Conservation (phyloP, 805 yeast species). For the Ogataea trehaloabstinens region DNA sequence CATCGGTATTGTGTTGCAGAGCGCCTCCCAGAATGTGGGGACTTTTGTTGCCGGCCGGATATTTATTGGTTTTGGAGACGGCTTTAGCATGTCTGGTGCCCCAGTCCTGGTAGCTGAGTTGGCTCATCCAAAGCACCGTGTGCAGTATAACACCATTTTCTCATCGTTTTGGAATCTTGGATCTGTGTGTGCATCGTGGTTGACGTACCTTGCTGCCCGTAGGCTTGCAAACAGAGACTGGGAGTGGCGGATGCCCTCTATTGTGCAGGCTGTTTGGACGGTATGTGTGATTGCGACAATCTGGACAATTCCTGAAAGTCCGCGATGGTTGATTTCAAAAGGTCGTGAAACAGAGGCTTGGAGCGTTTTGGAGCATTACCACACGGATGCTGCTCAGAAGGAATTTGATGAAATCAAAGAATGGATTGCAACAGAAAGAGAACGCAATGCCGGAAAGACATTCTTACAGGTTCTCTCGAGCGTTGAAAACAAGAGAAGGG, state of each 20-base stretch:
- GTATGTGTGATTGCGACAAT: background rate
- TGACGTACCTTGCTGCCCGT: slow-evolving; percentile 38
- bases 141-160: slow-evolving; percentile 36
- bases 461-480: background rate
- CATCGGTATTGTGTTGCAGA: slow-evolving; percentile 51
- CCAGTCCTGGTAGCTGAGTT: slow-evolving; percentile 48
- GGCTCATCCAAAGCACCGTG: slow-evolving; percentile 42
- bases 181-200: slow-evolving; percentile 42
- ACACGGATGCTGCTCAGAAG: slow-evolving; percentile 2
- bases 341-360: slow-evolving; percentile 36
- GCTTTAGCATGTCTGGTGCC: slow-evolving; percentile 39
- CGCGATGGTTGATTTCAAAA: slow-evolving; percentile 35
- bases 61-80: slow-evolving; percentile 44
- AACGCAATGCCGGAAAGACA: background rate
- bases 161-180: slow-evolving; percentile 45
- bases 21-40: slow-evolving; percentile 24
- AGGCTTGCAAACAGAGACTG: slow-evolving; percentile 33
- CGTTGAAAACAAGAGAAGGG: background rate
- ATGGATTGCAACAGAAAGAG: slow-evolving; percentile 1
- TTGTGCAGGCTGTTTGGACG: slow-evolving; percentile 33
- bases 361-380: slow-evolving; percentile 5
- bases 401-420: slow-evolving; percentile 3
- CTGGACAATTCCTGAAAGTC: slow-evolving; percentile 31
- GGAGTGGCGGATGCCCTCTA: slow-evolving; percentile 53
- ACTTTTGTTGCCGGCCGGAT: slow-evolving; percentile 41